Evolutionary conservation across 2,329 filamentous ascomycete genomes (phyloP), one percentile per base, ranked within the genome.

Genomic region (Huntiella bhutanensis): DNA sequence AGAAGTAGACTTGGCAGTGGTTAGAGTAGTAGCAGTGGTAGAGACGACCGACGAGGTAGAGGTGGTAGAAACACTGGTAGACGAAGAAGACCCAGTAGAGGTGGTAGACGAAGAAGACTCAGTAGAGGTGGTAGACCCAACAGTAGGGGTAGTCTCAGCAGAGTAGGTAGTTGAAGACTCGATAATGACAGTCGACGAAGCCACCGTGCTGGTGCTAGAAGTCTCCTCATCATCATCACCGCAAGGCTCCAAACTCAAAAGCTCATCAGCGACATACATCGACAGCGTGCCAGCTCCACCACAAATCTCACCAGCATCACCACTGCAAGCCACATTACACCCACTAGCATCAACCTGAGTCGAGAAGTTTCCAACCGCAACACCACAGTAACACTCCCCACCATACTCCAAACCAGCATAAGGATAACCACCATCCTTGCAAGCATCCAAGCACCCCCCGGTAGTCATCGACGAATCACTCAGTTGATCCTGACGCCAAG

Each of bases 271-370:
- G 38, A 68, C 62, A 49, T 66, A 71, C 42, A 71, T 53, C 52
- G 57, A 67, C 51, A 71, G 54, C 35, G 59, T 60, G 19, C 54
- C 51, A 11, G 56, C 51, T 12, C 68, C 68, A 54, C 68, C 68
- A 51, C 68, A 71, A 7, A 51, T 63, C 48, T 63, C 50, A 36
- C 43, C 52, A 1, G 51, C 41, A 51, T 73, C 61, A 15, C 72
- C 74, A 8, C 60, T 62, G 58, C 74, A 78, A 35, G 66, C 56
- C 54, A 67, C 65, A 51, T 62, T 60, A 57, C 74, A 78, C 36
- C 66, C 56, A 11, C 53, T 52, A 16, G 54, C 49, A 42, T 60
- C 55, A 8, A 61, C 63, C 32, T 59, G 54, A 32, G 49, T 50
- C 4, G 64, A 67, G 47, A 61, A 59, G 51, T 68, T 68, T 35